Base-by-base conservation (phyloP, 305 asterid genomes). In the Fraxinus velutina region DNA sequence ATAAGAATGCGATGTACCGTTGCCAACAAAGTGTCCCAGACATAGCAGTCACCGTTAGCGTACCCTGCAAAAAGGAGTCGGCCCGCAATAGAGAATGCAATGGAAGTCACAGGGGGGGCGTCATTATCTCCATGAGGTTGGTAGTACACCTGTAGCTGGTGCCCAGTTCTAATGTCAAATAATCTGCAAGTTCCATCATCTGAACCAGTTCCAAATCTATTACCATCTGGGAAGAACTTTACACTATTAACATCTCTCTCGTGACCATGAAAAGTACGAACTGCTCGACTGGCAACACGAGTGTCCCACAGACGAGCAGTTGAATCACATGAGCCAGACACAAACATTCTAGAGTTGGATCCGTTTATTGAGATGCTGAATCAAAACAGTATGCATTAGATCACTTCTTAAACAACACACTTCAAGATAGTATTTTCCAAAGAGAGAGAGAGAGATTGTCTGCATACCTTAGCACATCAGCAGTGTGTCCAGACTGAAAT, bases 201-300 rank as follows among this genome's bases (percentile, higher is more conserved):
- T 3, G 98, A 96, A 79, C 98, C 99, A n/a, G 98, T 92, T 81
- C 98, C 98, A 84, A 94, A 96, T 87, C 97, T 89, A 86, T 92
- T 86, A 78, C 94, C 97, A 75, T 94, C 97, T 5, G 97, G 97
- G 78, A 93, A 93, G 86, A 93, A 96, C 93, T 91, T 96, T 50
- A 96, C 98, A 64, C 97, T 75, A 89, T 87, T 92, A 83, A 96
- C 98, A 87, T 96, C 99, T 84, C 98, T 97, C 87, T 90, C 92
- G 9, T 94, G 98, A 73, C 98, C 98, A 86, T 91, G 90, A 81
- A 94, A 96, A 60, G 99, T 94, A 52, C 94, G 87, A 62, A 91
- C 97, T 79, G 99, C 98, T 78, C 98, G 93, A 90, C 99, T 96
- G 75, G 99, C 99, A 86, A 92, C 98, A 34, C 99, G 97, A 9